phyloP scores from a whole-genome alignment of 2,329 filamentous ascomycete genomes.

The Albifimbria verrucaria region DNA sequence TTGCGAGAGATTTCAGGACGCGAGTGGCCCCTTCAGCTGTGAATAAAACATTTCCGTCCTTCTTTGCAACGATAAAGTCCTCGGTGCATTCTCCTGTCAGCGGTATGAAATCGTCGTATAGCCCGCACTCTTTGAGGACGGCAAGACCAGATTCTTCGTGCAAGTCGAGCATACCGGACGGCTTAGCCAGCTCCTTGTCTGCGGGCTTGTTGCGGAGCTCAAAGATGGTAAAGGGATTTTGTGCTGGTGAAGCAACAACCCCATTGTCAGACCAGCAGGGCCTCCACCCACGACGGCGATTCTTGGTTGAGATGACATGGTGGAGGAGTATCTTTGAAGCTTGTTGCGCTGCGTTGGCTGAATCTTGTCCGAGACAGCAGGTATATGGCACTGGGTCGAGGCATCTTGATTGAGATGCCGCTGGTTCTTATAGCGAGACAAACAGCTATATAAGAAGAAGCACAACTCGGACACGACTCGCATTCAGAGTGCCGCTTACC shows the following conservation, averaged over 20 bases:
- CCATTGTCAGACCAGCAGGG: neutral
- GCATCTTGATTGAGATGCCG: no score
- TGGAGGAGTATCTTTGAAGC: neutral
- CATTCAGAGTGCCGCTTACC: no score
- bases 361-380: no score
- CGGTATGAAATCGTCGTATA: constrained; percentile 47
- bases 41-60: constrained; percentile 28
- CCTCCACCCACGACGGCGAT: neutral
- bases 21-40: constrained; percentile 22
- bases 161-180: constrained; percentile 49
- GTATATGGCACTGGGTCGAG: no score
- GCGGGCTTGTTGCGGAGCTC: constrained; percentile 29
- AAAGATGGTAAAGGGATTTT: neutral
- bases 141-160: constrained; percentile 48
- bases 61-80: constrained; percentile 42
- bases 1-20: constrained; percentile 53
- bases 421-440: no score
- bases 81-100: constrained; percentile 51
- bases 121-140: constrained; percentile 45
- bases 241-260: neutral
- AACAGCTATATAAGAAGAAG: no score
- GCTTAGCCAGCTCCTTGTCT: neutral
- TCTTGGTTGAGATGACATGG: neutral
- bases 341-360: neutral
- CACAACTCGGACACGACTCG: no score